Conservation (phyloP, 345 rosid species). For the Ricinus communis region DNA sequence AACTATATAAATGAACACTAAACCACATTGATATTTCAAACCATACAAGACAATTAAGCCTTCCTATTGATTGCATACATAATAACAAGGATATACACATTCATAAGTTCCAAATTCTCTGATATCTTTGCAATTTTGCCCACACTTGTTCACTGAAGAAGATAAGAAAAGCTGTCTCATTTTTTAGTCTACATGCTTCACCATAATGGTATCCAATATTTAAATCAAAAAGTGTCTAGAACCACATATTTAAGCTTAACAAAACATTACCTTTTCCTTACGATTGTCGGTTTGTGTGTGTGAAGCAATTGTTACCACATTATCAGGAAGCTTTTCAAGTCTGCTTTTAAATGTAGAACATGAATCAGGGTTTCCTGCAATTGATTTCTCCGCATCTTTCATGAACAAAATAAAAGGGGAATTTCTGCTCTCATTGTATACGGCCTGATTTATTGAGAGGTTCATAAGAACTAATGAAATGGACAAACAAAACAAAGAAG, state of each 20-base stretch:
- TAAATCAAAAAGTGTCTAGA: not conserved
- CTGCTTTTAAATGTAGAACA: slow-evolving; percentile 60
- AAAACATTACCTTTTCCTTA: slow-evolving; percentile 69
- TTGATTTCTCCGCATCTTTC: slow-evolving; percentile 92
- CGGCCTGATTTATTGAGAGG: slow-evolving; percentile 49
- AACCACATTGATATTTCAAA: not conserved
- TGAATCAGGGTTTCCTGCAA: slow-evolving; percentile 66
- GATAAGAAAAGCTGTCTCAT: not conserved
- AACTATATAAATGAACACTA: not conserved
- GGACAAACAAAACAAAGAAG: slow-evolving; percentile 10
- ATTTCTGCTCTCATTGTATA: slow-evolving; percentile 63
- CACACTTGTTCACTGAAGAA: not conserved
- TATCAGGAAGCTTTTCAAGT: slow-evolving; percentile 75
- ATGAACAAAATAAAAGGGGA: slow-evolving; percentile 81
- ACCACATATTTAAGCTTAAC: not conserved
- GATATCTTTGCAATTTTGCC: not conserved
- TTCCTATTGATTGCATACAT: not conserved
- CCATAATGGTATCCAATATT: not conserved
- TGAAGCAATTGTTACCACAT: slow-evolving; percentile 72
- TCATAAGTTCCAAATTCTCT: not conserved
- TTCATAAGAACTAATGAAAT: slow-evolving; percentile 16
- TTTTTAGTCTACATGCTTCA: not conserved
- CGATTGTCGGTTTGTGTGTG: slow-evolving; percentile 70
- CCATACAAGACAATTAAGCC: not conserved
- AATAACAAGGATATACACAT: not conserved